phyloP scores from a whole-genome alignment of 208 protist genomes.

The Trypanosoma lewisi region DNA sequence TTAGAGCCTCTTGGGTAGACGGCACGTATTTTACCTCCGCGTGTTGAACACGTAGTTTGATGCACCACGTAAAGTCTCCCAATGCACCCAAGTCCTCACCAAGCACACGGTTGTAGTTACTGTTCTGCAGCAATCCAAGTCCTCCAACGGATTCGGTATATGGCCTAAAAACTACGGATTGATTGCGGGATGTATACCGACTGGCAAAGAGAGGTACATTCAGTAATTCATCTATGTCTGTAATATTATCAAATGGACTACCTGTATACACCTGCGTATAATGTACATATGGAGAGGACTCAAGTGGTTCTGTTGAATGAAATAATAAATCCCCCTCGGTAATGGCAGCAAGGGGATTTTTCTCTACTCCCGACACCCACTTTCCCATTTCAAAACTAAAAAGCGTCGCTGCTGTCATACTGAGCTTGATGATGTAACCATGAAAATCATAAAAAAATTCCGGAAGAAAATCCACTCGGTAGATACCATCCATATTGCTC shows the following conservation, averaged over 20 bases:
- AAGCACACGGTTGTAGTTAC: conserved; percentile 30
- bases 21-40: conserved; percentile 61
- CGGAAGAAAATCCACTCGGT: conserved; percentile 59
- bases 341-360: conserved; percentile 44
- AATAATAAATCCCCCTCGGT: conserved; percentile 69
- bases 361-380: conserved; percentile 11
- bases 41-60: conserved; percentile 50
- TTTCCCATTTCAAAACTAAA: conserved; percentile 33
- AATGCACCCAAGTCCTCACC: conserved; percentile 63
- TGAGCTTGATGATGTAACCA: conserved; percentile 40
- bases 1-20: conserved; percentile 62
- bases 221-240: conserved; percentile 37
- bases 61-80: conserved; percentile 67
- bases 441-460: conserved; percentile 72
- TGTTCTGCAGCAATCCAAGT: conserved; percentile 36
- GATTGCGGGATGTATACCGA: conserved; percentile 57
- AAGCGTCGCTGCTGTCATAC: conserved; percentile 71
- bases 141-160: conserved; percentile 44
- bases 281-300: conserved; percentile 46
- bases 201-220: conserved; percentile 52
- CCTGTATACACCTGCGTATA: conserved; percentile 45
- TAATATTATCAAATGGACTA: conserved; percentile 40
- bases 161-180: conserved; percentile 40
- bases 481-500: conserved; percentile 38
- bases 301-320: conserved; percentile 47